Evolutionary conservation across 208 protist species (phyloP), one percentile per base, ranked within the genome.

Genomic region (Herpetomonas tarakana): DNA sequence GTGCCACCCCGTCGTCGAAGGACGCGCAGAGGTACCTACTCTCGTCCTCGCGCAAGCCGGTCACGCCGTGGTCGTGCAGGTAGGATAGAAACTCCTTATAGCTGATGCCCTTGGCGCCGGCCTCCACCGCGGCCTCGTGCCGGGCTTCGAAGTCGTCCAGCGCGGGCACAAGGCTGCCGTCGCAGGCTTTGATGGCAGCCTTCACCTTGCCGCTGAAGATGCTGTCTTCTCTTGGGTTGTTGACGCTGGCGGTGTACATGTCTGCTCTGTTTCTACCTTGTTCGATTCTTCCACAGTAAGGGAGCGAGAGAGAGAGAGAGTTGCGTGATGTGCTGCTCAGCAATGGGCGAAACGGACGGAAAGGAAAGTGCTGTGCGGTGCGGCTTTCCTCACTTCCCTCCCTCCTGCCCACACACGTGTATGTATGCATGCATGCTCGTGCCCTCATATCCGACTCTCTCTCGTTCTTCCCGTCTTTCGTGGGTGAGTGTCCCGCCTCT

Each of bases 151-250:
- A 92, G 54, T 77, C 56, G 16, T 76, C 57, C n/a, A 94, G 76
- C 2, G 80, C 75, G 45, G 71, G 60, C 2, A 93, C 83, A 7
- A 91, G 66, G 7, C 66, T 72, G 9, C 62, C 67, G 14, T 68
- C 59, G 21, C 78, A 81, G 31, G 51, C 68, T 21, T 77, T 56
- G 49, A 91, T 56, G 3, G 62, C 61, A n/a, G 56, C 47, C 73
- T 92, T 92, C 49, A 94, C 85, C 28, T 83, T 83, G n/a, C 58
- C 24, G 11, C 74, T 63, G 58, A 92, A 89, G 49, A 92, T 62
- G 38, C 46, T 52, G 51, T 94, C 88, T 62, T 92, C 85, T 25
- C 85, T 71, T 2, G 76, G 76, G 54, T 91, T 83, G 71, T 92
- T 92, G 45, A 77, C 88, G 58, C 77, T 81, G 35, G 75, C 67